Percentiles rank a stretch among this genome's conserved stretches.
phyloP scores from a whole-genome alignment of 2,329 filamentous ascomycete genomes.

The Cytospora piceicola region DNA sequence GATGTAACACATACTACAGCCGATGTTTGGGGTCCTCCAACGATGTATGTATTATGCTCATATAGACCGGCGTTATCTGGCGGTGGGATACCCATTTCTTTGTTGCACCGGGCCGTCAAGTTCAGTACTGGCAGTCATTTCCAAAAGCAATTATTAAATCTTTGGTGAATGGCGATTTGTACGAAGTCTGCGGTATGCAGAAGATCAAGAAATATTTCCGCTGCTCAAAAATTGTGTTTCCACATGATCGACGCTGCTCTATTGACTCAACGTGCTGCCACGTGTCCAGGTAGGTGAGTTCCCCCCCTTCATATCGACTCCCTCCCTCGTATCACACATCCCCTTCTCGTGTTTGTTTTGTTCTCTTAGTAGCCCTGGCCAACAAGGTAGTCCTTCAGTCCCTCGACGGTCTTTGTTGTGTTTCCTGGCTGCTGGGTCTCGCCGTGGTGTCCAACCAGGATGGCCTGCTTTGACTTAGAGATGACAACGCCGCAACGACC shows the following conservation, averaged over 20 bases:
- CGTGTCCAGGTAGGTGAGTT: conserved; percentile 23
- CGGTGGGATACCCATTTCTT: conserved; percentile 27
- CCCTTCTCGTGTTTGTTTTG: conserved; percentile 30
- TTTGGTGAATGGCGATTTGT: conserved; percentile 17
- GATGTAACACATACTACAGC: not conserved
- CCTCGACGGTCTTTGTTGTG: conserved; percentile 77
- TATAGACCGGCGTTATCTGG: conserved; percentile 31
- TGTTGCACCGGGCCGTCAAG: conserved; percentile 7
- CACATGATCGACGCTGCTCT: conserved; percentile 30
- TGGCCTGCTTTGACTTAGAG: conserved; percentile 84
- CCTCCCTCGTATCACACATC: conserved; percentile 2
- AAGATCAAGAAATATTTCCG: conserved; percentile 22
- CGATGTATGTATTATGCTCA: conserved; percentile 28
- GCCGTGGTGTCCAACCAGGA: conserved; percentile 86
- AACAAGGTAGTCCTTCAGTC: conserved; percentile 85
- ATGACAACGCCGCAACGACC: conserved; percentile 81
- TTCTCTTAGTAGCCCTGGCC: conserved; percentile 70
- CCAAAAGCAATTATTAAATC: conserved; percentile 9
- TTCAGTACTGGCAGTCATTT: not conserved
- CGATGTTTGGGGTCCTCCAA: not conserved
- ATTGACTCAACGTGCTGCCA: conserved; percentile 29
- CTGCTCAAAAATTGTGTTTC: conserved; percentile 27
- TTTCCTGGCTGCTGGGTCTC: conserved; percentile 75
- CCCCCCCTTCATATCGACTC: conserved; percentile 11
- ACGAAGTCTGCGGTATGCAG: conserved; percentile 22